Base-by-base conservation (phyloP, 441 rosid genomes). In the Gossypium schwendimanii region DNA sequence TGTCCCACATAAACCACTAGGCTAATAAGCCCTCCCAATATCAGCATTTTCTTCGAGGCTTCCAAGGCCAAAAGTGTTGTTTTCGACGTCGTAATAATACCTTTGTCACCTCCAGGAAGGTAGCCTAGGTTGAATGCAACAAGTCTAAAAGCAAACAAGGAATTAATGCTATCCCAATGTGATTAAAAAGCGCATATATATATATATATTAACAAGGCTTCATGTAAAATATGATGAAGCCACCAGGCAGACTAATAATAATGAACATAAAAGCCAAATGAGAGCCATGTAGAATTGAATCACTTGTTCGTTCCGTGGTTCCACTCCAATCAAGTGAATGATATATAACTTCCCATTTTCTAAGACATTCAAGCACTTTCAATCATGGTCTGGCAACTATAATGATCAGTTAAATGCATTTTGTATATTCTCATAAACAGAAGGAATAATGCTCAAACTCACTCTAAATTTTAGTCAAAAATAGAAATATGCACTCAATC, bases 81-180 rank as follows among this genome's bases (percentile, higher is more conserved):
- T 62, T 78, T 79, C 0, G 94, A 75, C 49, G 26, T 74, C 15
- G 94, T 94, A 75, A 84, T 87, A 75, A 88, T 70, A 15, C 81
- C 75, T 83, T 87, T 90, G 81, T 88, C 82, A 65, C 97, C 94
- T 72, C 97, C 93, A 17, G 97, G 98, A 85, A 92, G 97, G 77
- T 89, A 92, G 26, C 98, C 98, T 79, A 94, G 78, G 82, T 94
- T 94, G 85, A 94, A 92, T 23, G 96, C 92, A 47, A 94, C 89
- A 75, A 91, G 89, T 86, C 98, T 92, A 72, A n/a, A 61, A 69
- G 36, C 63, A 74, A 21, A 4, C 50, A 65, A 24, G 33, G n/a
- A 49, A 53, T 18, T 73, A 11, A 70, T 10, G 58, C 47, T 10
- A 28, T 26, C 10, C 15, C 47, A 28, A 26, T 28, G 23, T 21